phyloP scores from a whole-genome alignment of 345 rosid species.

The Eucalyptus sp. region DNA sequence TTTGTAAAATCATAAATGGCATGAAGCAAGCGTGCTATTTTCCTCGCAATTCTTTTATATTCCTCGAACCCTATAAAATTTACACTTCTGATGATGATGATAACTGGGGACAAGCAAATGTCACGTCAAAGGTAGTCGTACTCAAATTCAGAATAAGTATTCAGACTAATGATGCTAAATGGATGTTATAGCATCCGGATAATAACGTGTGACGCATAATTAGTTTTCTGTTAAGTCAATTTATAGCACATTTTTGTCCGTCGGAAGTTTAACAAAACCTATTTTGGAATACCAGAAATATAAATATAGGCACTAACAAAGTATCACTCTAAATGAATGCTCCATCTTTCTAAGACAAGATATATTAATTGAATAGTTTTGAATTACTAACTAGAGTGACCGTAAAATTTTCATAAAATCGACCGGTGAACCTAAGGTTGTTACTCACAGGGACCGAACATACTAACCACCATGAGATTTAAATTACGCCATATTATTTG shows the following conservation, averaged over 20 bases:
- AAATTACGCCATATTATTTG: neutral
- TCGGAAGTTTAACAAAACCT: neutral
- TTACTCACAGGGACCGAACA: neutral
- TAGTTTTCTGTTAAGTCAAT: neutral
- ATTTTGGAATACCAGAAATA: neutral
- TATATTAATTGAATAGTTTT: neutral
- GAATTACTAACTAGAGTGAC: neutral
- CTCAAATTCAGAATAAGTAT: neutral
- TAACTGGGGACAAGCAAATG: neutral
- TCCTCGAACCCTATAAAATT: neutral
- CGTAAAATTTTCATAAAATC: neutral
- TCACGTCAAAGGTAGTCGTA: neutral
- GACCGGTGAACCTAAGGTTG: rapidly evolving
- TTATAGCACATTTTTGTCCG: neutral
- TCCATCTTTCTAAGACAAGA: neutral
- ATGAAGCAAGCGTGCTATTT: neutral
- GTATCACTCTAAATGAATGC: neutral
- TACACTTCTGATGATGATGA: neutral
- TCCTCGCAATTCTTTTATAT: neutral
- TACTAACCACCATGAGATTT: neutral
- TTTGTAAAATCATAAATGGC: too few species aligned
- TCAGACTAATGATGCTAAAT: neutral
- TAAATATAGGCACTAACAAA: neutral
- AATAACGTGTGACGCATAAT: neutral
- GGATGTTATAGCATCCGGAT: neutral